These are phyloP conservation scores for Colletotrichum neosansevieriae DNA, from an alignment of 2,329 filamentous ascomycete species.

Conservation along the genomic window DNA sequence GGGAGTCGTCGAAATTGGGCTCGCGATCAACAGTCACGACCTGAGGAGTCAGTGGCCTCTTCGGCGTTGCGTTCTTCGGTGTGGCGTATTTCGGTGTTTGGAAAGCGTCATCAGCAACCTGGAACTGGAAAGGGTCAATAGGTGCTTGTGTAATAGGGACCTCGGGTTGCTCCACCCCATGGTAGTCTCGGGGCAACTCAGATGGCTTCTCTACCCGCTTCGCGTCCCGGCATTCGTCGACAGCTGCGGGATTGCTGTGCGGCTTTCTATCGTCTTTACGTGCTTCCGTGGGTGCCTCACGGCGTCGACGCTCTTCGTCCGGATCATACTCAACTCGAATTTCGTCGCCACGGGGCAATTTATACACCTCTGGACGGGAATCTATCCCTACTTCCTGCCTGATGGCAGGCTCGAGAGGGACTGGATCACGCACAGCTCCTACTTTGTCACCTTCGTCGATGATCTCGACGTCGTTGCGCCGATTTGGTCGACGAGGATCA, in stretches of 20 bases:
- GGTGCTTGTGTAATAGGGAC: conserved; percentile 45
- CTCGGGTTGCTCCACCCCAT: conserved; percentile 40
- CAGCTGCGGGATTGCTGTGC: conserved; percentile 38
- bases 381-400: conserved; percentile 4
- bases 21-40: conserved; percentile 67
- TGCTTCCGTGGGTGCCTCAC: conserved; percentile 43
- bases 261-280: conserved; percentile 42
- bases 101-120: conserved; percentile 66
- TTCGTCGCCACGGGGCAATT: conserved; percentile 38
- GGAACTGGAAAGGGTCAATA: conserved; percentile 70
- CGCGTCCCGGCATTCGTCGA: conserved; percentile 41
- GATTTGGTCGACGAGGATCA: conserved; percentile 43
- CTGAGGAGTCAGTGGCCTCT: conserved; percentile 60
- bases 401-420: conserved; percentile 41
- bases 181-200: conserved; percentile 30
- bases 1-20: conserved; percentile 60
- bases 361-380: conserved; percentile 33
- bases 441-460: conserved; percentile 44
- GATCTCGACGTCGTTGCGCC: conserved; percentile 37
- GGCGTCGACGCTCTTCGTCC: conserved; percentile 35
- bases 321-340: conserved; percentile 39
- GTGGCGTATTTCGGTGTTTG: conserved; percentile 52
- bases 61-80: conserved; percentile 50
- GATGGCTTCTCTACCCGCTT: conserved; percentile 46
- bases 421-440: conserved; percentile 46